Conservation (phyloP, 2,329 filamentous ascomycete genomes). For the Microcyclosporella mali region DNA sequence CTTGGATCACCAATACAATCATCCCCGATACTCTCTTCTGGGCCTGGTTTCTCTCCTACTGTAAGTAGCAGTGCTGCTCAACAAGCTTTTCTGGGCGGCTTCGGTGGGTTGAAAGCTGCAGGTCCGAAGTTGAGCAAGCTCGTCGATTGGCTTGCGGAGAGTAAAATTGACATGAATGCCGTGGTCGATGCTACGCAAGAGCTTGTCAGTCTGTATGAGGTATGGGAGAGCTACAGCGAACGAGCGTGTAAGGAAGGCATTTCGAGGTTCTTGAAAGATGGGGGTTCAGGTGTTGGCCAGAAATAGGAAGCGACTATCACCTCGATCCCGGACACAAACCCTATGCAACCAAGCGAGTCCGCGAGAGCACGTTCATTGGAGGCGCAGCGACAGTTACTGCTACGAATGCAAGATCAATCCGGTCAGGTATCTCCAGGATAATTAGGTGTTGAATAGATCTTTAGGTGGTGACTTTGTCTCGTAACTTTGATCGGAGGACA, state of each 20-base stretch:
- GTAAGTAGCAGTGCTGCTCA: constrained; percentile 28
- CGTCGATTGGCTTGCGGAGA: constrained; percentile 77
- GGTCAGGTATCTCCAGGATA: too few species aligned
- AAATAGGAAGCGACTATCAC: constrained; percentile 6
- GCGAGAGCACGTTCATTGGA: too few species aligned
- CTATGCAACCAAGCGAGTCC: too few species aligned
- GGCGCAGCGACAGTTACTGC: too few species aligned
- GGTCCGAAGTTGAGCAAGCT: constrained; percentile 44
- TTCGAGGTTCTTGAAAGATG: constrained; percentile 55
- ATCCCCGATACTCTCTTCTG: constrained; percentile 19
- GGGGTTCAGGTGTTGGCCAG: constrained; percentile 22
- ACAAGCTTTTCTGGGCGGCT: constrained; percentile 30
- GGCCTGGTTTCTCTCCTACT: constrained; percentile 14
- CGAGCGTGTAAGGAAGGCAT: constrained; percentile 60
- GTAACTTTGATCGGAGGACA: constrained; percentile 45
- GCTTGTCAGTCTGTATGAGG: constrained; percentile 80
- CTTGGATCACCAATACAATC: constrained; percentile 18
- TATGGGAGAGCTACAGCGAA: constrained; percentile 61
- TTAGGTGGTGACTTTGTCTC: too few species aligned
- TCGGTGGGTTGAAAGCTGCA: constrained; percentile 31
- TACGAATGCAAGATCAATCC: too few species aligned
- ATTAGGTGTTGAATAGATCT: too few species aligned
- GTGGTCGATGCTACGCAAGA: constrained; percentile 89
- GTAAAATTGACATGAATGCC: constrained; percentile 73
- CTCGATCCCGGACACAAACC: too few species aligned